Evolutionary conservation across 2,329 filamentous ascomycete species (phyloP).

Genomic region (Pseudogymnoascus sp.): DNA sequence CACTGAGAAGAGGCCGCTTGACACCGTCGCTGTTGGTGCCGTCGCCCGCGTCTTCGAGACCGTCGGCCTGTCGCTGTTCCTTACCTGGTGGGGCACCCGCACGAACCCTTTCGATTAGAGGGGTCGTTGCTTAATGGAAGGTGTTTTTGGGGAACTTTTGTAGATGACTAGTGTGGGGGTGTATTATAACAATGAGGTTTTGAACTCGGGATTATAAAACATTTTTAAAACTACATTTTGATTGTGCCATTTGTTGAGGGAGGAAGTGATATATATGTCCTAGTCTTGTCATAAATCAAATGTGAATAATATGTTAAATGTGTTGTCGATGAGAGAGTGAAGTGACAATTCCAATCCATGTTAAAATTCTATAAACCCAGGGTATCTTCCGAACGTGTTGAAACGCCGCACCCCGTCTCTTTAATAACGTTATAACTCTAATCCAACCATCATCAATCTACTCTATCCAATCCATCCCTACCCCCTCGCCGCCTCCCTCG

Average conservation of each 20-base stretch:
- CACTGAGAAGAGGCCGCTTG: conserved; percentile 83
- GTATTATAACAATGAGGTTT: conserved; percentile 3
- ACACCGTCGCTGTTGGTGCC: conserved; percentile 79
- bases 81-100: conserved; percentile 96
- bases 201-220: not conserved
- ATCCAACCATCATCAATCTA: not conserved
- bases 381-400: conserved; percentile 9
- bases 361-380: conserved; percentile 1
- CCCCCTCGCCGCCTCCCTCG: not conserved
- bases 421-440: not conserved
- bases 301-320: not conserved
- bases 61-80: conserved; percentile 79
- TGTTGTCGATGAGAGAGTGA: not conserved
- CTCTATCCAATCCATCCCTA: not conserved
- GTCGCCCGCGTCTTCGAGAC: conserved; percentile 86
- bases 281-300: no score
- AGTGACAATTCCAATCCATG: not conserved
- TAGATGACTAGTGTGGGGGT: not conserved
- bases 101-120: conserved; percentile 69
- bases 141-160: not conserved
- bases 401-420: conserved; percentile 3
- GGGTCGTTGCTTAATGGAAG: not conserved
- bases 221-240: not conserved
- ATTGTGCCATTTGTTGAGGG: not conserved
- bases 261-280: no score